These are phyloP conservation scores for Ophiostoma perfectum DNA, from an alignment of 2,329 filamentous ascomycete species.

Conservation along the genomic window DNA sequence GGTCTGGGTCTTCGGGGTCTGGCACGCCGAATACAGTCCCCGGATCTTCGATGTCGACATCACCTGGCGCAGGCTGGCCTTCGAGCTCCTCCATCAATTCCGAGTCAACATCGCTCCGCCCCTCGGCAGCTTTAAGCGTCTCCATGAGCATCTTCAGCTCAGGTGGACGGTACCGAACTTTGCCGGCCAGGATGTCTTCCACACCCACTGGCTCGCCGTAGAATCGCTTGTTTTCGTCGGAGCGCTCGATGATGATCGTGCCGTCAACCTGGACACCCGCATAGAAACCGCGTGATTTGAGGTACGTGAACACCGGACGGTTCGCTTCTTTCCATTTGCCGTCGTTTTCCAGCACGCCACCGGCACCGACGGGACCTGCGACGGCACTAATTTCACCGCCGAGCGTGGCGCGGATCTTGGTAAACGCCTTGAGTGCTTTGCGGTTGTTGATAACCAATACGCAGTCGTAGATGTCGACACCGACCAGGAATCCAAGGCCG, in stretches of 20 bases:
- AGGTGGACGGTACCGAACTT: slow-evolving; percentile 25
- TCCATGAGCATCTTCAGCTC: slow-evolving; percentile 26
- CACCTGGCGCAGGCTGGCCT: slow-evolving; percentile 35
- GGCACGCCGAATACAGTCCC: slow-evolving; percentile 36
- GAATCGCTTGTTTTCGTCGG: slow-evolving; percentile 66
- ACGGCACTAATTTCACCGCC: slow-evolving; percentile 73
- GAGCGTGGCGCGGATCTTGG: slow-evolving; percentile 66
- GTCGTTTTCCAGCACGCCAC: slow-evolving; percentile 62
- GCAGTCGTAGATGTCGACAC: slow-evolving; percentile 84
- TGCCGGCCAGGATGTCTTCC: slow-evolving; percentile 24
- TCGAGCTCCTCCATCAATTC: slow-evolving; percentile 35
- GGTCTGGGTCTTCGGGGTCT: slow-evolving; percentile 36
- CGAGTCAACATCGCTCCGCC: slow-evolving; percentile 32
- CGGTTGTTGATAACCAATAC: slow-evolving; percentile 79
- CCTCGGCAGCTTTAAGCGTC: slow-evolving; percentile 27
- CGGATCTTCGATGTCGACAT: slow-evolving; percentile 34
- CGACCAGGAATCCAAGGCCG: slow-evolving; percentile 72
- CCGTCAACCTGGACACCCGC: slow-evolving; percentile 68
- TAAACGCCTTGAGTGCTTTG: slow-evolving; percentile 71
- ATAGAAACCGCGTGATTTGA: slow-evolving; percentile 67
- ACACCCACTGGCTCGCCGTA: slow-evolving; percentile 45
- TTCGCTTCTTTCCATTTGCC: slow-evolving; percentile 29
- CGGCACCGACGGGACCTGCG: slow-evolving; percentile 63
- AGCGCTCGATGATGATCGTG: slow-evolving; percentile 66
- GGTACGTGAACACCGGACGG: slow-evolving; percentile 53